Percentiles rank a stretch among this genome's conserved stretches.
Conservation (phyloP, 2,329 filamentous ascomycete genomes). For the Fusarium brachygibbosum region DNA sequence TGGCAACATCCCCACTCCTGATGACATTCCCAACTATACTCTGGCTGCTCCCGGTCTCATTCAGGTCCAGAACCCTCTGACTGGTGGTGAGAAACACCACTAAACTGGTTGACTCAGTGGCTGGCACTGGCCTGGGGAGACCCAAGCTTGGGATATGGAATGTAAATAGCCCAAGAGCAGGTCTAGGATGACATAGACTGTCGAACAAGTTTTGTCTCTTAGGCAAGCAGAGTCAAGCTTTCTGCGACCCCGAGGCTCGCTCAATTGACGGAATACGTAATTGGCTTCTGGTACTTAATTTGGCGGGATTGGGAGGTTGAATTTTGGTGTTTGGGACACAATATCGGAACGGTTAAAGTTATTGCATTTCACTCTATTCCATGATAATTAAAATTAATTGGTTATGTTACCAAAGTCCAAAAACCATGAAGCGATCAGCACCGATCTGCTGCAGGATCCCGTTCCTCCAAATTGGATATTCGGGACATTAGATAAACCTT, state of each 20-base stretch:
- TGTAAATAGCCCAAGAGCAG: too few relatives aligned
- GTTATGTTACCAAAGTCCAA: neutral
- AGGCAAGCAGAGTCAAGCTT: too few relatives aligned
- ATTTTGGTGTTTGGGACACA: neutral
- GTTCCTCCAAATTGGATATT: slow-evolving; percentile 25
- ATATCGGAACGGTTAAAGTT: neutral
- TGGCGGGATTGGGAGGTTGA: neutral
- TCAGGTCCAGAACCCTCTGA: slow-evolving; percentile 46
- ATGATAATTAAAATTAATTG: slow-evolving; percentile 9
- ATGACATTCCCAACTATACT: slow-evolving; percentile 44
- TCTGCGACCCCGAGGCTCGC: too few relatives aligned
- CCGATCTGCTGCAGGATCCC: slow-evolving; percentile 21
- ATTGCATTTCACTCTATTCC: neutral
- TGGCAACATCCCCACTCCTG: slow-evolving; percentile 40
- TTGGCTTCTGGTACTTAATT: slow-evolving; percentile 9
- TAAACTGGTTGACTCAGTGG: neutral
- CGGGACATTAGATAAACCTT: slow-evolving; percentile 15
- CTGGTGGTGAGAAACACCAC: neutral
- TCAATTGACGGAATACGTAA: neutral
- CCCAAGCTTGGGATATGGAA: too few relatives aligned
- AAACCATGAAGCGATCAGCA: neutral
- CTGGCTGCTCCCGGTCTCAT: slow-evolving; percentile 53
- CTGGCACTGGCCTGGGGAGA: too few relatives aligned
- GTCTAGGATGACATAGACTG: too few relatives aligned
- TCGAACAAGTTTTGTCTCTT: too few relatives aligned